Base-by-base conservation (phyloP, 108 stramenopile species). In the Skeletonema costatum region DNA sequence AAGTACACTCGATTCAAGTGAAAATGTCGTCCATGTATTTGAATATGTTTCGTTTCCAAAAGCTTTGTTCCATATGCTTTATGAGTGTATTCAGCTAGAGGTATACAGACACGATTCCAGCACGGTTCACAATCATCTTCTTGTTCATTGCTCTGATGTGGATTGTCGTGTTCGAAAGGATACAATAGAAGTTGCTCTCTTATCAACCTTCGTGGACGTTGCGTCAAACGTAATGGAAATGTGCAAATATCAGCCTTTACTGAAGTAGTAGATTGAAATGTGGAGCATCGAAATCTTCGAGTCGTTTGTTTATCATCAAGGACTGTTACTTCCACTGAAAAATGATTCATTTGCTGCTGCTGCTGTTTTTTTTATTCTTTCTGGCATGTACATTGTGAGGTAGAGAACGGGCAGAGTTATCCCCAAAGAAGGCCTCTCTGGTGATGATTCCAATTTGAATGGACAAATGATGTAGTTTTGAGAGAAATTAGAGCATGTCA, bases 1-100 rank as follows among this genome's bases (percentile, higher is more conserved):
- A 77, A 77, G 41, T 76, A 77, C 7, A 77, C 69, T 64, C 63
- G 76, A 32, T 77, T 64, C 36, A 64, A 31, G 11, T 70, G 59
- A 51, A 56, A 63, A 69, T 61, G 59, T 21, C 66, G 31, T 56
- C 21, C 53, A 35, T 64, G 63, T 35, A 77, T 77, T 51, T 53
- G 69, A 17, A 70, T 50, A 13, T 36, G 50, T 53, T 17, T 17
- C 0, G 62, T 70, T 63, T 77, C 68, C 4, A 62, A n/a, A 32
- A 69, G 33, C 12, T 68, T 51, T 1, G 68, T 77, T 14, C 68
- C 76, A 50, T 69, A 63, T 21, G 68, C 61, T 14, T 68, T 60
- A 16, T 51, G 6, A 12, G 58, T 76, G 41, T 68, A 68, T 33
- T 67, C 58, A 25, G 58, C 21, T 2, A 68, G 59, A 14, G 56